A percentile compares a stretch with the other conserved stretches of the same genome.
These are phyloP conservation scores for Neurospora sp. DNA, from an alignment of 495 filamentous ascomycete species.

Conservation along the genomic window DNA sequence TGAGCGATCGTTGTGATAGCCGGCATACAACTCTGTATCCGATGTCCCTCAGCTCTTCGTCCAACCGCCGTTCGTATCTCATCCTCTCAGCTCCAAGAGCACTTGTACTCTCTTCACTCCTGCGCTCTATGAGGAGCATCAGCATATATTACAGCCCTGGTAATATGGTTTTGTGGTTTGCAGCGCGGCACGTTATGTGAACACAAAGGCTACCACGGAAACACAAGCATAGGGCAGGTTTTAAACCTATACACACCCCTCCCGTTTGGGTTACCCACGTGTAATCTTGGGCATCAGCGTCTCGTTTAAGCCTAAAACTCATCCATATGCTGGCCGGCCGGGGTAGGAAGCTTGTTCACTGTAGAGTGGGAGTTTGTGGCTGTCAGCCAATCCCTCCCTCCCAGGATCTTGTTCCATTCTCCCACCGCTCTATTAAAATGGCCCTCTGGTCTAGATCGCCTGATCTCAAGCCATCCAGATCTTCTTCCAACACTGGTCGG, in stretches of 20 bases:
- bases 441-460: conserved; percentile 15
- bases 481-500: conserved; percentile 3
- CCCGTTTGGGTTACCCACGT: conserved; percentile 3
- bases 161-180: not conserved
- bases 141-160: not conserved
- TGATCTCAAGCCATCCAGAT: conserved; percentile 17
- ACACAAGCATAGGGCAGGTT: not conserved
- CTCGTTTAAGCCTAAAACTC: conserved; percentile 10
- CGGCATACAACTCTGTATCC: not conserved
- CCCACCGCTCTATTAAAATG: conserved; percentile 2
- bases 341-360: not conserved
- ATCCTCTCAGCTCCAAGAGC: not conserved
- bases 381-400: conserved; percentile 1
- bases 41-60: not conserved
- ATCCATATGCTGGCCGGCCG: conserved; percentile 6
- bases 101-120: not conserved
- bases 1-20: not conserved
- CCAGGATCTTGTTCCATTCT: conserved; percentile 1
- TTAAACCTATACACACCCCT: not conserved
- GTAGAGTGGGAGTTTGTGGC: not conserved
- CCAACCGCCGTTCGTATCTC: not conserved
- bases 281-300: conserved; percentile 9
- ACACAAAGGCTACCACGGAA: not conserved
- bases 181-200: not conserved
- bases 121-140: not conserved